Conservation (phyloP, 305 asterid species). For the Stenogyne calaminthoides region DNA sequence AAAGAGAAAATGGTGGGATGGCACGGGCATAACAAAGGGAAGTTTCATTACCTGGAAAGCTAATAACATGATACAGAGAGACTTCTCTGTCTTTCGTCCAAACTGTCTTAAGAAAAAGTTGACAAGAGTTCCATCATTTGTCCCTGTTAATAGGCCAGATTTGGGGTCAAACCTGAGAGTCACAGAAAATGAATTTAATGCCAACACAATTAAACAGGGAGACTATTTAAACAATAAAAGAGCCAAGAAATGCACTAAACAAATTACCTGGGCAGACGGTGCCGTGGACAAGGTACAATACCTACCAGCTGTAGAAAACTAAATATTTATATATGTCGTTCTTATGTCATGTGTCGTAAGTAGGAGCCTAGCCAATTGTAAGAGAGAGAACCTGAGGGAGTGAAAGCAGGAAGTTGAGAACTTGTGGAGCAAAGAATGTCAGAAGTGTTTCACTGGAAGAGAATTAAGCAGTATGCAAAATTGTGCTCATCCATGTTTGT, state of each 20-base stretch:
- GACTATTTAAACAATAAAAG: background rate
- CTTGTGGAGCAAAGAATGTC: slow-evolving; percentile 59
- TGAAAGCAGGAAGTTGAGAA: slow-evolving; percentile 58
- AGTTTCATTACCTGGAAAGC: slow-evolving; percentile 67
- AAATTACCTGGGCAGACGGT: slow-evolving; percentile 80
- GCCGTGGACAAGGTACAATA: slow-evolving; percentile 85
- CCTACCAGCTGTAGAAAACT: slow-evolving; percentile 66
- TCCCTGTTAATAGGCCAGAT: slow-evolving; percentile 81
- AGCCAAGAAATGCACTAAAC: background rate
- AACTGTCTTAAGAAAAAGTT: slow-evolving; percentile 74
- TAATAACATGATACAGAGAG: slow-evolving; percentile 70
- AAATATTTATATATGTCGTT: slow-evolving; percentile 9
- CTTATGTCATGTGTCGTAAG: background rate
- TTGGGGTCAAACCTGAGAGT: slow-evolving; percentile 73
- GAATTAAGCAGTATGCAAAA: background rate
- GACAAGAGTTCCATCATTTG: slow-evolving; percentile 89
- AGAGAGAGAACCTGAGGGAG: slow-evolving; percentile 78
- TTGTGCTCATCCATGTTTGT: too few species aligned
- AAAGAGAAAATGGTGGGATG: background rate
- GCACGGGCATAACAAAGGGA: too few species aligned
- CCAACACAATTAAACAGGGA: background rate
- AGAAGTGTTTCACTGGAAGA: slow-evolving; percentile 49
- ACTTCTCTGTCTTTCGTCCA: slow-evolving; percentile 73
- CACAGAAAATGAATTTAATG: background rate
- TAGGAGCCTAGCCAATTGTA: background rate